Evolutionary conservation across 257 asterid species (phyloP).

Genomic region (Solanum etuberosum): DNA sequence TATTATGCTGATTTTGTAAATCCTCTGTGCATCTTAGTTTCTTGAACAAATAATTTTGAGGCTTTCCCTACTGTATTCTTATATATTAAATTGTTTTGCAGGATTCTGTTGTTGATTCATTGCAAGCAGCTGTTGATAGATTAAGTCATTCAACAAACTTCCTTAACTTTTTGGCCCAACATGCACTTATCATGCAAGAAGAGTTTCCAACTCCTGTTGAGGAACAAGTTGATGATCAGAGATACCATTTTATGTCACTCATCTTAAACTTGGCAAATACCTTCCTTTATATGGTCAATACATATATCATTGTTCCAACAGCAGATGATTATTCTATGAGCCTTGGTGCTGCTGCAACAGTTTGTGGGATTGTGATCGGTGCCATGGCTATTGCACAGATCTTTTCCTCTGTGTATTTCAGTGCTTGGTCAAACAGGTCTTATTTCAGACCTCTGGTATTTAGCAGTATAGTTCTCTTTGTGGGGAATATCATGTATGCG

Average conservation of each 20-base stretch:
- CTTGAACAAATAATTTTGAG: neutral
- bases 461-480: slow-evolving; percentile 71
- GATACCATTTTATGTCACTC: slow-evolving; percentile 91
- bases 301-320: slow-evolving; percentile 94
- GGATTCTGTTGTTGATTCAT: slow-evolving; percentile 86
- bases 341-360: slow-evolving; percentile 99
- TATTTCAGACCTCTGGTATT: slow-evolving; percentile 84
- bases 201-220: slow-evolving; percentile 64
- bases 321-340: slow-evolving; percentile 97
- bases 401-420: slow-evolving; percentile 95
- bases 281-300: slow-evolving; percentile 94
- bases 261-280: slow-evolving; percentile 86
- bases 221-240: slow-evolving; percentile 56
- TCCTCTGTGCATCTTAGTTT: neutral
- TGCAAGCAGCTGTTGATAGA: slow-evolving; percentile 78
- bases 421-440: slow-evolving; percentile 98
- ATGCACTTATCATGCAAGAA: slow-evolving; percentile 97
- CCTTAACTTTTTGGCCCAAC: slow-evolving; percentile 86
- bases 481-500: slow-evolving; percentile 79
- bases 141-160: slow-evolving; percentile 78
- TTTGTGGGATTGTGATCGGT: slow-evolving; percentile 93
- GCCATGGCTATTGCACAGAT: slow-evolving; percentile 97
- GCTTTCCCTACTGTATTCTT: slow-evolving; percentile 1
- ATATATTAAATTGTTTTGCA: slow-evolving; percentile 19
- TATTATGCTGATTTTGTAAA: neutral